phyloP scores from a whole-genome alignment of 2,329 filamentous ascomycete genomes.

The Aspergillus flavus region DNA sequence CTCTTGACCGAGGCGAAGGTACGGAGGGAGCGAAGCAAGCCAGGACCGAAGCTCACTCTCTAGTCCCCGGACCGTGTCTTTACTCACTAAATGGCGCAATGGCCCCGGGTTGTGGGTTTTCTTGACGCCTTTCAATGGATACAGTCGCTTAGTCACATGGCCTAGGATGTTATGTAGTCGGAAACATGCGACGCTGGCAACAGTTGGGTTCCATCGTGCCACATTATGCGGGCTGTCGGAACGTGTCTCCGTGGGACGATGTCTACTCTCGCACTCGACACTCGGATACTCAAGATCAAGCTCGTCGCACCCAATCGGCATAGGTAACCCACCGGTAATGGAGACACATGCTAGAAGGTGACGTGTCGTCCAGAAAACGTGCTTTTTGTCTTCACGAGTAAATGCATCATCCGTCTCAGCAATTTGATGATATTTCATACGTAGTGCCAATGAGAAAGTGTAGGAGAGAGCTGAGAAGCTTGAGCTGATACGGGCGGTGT shows the following conservation, averaged over 20 bases:
- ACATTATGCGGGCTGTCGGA: neutral
- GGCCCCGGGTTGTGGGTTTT: neutral
- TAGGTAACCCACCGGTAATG: constrained; percentile 9
- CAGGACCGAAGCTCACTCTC: constrained; percentile 12
- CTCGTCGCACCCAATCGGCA: constrained; percentile 8
- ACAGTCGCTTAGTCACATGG: constrained; percentile 7
- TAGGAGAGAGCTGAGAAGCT: constrained; percentile 15
- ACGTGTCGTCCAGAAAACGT: constrained; percentile 14
- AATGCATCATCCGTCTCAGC: constrained; percentile 2
- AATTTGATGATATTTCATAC: constrained; percentile 14
- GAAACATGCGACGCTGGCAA: constrained; percentile 4
- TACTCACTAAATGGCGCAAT: constrained; percentile 12
- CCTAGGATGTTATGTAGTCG: constrained; percentile 11
- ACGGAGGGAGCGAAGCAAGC: constrained; percentile 3
- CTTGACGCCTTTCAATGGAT: constrained; percentile 5
- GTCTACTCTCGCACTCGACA: neutral
- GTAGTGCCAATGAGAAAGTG: constrained; percentile 13
- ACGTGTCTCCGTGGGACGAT: neutral
- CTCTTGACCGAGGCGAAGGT: constrained; percentile 1
- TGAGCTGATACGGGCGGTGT: constrained; percentile 5
- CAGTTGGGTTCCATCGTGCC: neutral
- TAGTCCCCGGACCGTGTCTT: constrained; percentile 5
- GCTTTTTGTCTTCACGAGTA: neutral
- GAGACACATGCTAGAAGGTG: constrained; percentile 10
- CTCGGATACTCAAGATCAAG: constrained; percentile 9